Evolutionary conservation across 2,329 filamentous ascomycete species (phyloP), one percentile per base, ranked within the genome.

Genomic region (Penicillium expansum): DNA sequence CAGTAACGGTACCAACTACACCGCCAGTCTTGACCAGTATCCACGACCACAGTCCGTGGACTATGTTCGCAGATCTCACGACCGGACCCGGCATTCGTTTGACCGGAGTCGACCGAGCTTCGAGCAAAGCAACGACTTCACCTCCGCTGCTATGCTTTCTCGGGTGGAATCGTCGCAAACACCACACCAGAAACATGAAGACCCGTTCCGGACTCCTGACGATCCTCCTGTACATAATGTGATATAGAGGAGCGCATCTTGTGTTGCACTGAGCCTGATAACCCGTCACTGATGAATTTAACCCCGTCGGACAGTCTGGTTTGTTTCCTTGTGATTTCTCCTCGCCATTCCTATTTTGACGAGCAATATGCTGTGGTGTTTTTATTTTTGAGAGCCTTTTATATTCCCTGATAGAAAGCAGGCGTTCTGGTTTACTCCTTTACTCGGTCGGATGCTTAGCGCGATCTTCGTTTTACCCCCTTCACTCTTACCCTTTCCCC

Each of bases 1-100:
- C 59, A 97, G 92, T 76, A 92, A 96, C 74, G 93, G 91, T 59
- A 97, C 94, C 48, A 92, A 95, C 67, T 95, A 92, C 73, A 95
- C 91, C 22, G 79, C 74, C 37, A 78, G 75, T 59, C 67, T 76
- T 48, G 76, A 78, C 39, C 76, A 73, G 59, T 64, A 70, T 52
- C 79, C 82, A 48, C 84, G 85, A 65, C 83, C 86, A 59, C 77
- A 80, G 63, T 87, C 87, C 16, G 71, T 85, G 62, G 87, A 89
- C 57, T 74, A 71, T 42, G 71, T 74, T 10, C 82, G 81, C 27
- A 88, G 86, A 6, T 95, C 91, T n/a, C 95, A 90, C 71, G 93
- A 97, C 69, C 85, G 92, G 54, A 85, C 95, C 67, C 83, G 92
- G 48, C 86, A 86, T 61, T 96, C 91, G 0, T 93, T 96, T 85